Evolutionary conservation across 1,139 yeast species (phyloP).

Genomic region (Geotrichum fermentans): DNA sequence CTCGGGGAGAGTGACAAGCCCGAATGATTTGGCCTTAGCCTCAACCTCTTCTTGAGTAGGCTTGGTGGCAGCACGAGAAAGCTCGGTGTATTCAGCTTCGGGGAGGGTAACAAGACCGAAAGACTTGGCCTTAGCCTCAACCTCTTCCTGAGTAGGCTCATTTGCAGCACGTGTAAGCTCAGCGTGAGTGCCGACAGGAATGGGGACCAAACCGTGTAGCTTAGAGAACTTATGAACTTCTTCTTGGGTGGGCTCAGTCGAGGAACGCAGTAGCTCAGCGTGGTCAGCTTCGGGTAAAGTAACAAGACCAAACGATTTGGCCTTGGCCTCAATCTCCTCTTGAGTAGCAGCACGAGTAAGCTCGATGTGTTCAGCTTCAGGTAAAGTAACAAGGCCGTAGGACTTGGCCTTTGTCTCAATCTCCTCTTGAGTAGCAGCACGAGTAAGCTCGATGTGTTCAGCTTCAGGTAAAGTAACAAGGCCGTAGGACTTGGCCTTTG

Average conservation of each 20-base stretch:
- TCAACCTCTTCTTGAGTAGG: conserved; percentile 19
- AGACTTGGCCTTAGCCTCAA: conserved; percentile 24
- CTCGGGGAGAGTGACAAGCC: conserved; percentile 28
- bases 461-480: conserved; percentile 10
- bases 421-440: conserved; percentile 23
- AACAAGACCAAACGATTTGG: conserved; percentile 25
- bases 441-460: conserved; percentile 20
- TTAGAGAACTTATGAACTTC: conserved; percentile 22
- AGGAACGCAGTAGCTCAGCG: conserved; percentile 3
- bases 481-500: conserved; percentile 23
- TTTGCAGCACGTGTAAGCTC: conserved; percentile 22
- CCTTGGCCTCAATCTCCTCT: conserved; percentile 24
- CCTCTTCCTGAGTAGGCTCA: conserved; percentile 33
- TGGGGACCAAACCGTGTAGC: conserved; percentile 23
- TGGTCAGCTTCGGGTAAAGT: conserved; percentile 25
- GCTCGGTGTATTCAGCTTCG: conserved; percentile 22
- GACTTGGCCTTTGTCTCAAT: conserved; percentile 23
- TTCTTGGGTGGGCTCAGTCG: conserved; percentile 10
- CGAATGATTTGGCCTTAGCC: conserved; percentile 16
- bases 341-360: conserved; percentile 12
- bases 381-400: conserved; percentile 26
- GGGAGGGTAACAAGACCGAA: conserved; percentile 30
- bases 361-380: conserved; percentile 5
- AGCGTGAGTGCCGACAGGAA: conserved; percentile 29
- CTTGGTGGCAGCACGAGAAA: conserved; percentile 31